Conservation (phyloP, 1,284 basidiomycete genomes). For the Apiotrichum domesticum region DNA sequence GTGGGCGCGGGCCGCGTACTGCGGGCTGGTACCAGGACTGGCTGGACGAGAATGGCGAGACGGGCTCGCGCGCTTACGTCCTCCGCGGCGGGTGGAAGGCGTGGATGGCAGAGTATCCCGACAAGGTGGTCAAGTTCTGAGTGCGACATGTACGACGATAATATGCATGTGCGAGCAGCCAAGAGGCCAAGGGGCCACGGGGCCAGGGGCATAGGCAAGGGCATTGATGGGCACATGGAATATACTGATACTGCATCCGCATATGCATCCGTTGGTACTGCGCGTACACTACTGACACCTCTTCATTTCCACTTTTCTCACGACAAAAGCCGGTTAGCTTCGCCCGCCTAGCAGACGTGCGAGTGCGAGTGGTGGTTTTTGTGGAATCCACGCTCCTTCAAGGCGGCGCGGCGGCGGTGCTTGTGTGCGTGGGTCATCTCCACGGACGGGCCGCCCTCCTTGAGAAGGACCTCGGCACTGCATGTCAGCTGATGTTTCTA, state of each 20-base stretch:
- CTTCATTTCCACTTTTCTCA: neutral
- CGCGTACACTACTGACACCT: too few species aligned
- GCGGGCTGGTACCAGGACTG: slow-evolving; percentile 42
- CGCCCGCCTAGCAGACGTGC: neutral
- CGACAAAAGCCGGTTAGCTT: neutral
- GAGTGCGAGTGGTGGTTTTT: neutral
- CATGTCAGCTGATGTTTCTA: neutral
- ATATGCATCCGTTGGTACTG: too few species aligned
- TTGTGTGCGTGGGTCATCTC: slow-evolving; percentile 21
- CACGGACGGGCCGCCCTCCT: slow-evolving; percentile 28
- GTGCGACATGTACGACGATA: neutral
- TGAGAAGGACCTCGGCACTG: slow-evolving; percentile 32
- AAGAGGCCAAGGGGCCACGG: too few species aligned
- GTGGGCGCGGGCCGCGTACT: slow-evolving; percentile 34
- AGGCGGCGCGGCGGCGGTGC: neutral
- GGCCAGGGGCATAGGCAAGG: too few species aligned
- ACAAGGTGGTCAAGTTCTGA: slow-evolving; percentile 11
- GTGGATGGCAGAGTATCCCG: slow-evolving; percentile 13
- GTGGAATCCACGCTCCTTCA: neutral
- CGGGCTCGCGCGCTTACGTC: slow-evolving; percentile 19
- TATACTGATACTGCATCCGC: too few species aligned
- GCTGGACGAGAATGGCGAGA: slow-evolving; percentile 19
- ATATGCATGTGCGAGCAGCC: too few species aligned
- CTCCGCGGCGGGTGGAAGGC: slow-evolving; percentile 38
- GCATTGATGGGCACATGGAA: too few species aligned